A percentile compares a stretch with the other conserved stretches of the same genome.
Conservation (phyloP, 495 filamentous ascomycete species). For the Hypoxylon crocopeplum region DNA sequence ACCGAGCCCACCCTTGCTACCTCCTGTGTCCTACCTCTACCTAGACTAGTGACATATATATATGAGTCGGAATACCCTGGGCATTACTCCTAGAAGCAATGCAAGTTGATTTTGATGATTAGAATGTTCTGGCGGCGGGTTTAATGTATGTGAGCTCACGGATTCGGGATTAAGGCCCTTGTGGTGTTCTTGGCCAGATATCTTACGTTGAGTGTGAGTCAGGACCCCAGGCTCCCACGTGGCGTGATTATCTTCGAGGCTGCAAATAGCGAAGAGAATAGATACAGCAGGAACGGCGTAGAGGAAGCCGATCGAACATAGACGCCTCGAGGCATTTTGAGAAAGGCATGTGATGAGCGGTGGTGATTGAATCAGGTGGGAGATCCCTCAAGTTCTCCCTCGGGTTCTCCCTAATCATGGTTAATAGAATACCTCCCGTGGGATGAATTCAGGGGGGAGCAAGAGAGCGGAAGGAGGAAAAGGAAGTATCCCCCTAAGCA, state of each 20-base stretch:
- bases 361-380: neutral
- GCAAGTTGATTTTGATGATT: too few species aligned
- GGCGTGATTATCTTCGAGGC: slow-evolving; percentile 22
- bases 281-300: neutral
- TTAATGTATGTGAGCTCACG: slow-evolving; percentile 7
- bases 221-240: slow-evolving; percentile 20
- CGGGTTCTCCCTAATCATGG: slow-evolving; percentile 2
- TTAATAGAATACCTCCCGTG: neutral
- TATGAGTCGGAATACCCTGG: neutral
- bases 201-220: slow-evolving; percentile 22
- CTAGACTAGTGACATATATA: neutral
- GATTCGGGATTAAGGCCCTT: slow-evolving; percentile 13
- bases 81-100: too few species aligned
- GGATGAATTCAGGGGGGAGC: slow-evolving; percentile 14
- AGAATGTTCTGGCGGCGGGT: neutral
- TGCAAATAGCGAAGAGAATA: neutral
- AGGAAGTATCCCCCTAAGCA: neutral
- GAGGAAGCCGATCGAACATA: too few species aligned
- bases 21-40: neutral
- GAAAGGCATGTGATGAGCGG: too few species aligned
- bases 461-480: neutral
- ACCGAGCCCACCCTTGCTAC: slow-evolving; percentile 1
- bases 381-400: neutral
- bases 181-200: slow-evolving; percentile 10
- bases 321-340: too few species aligned